Percentiles rank a stretch among this genome's conserved stretches.
These are phyloP conservation scores for Serendipita sp. DNA, from an alignment of 768 basidiomycete species.

Conservation along the genomic window DNA sequence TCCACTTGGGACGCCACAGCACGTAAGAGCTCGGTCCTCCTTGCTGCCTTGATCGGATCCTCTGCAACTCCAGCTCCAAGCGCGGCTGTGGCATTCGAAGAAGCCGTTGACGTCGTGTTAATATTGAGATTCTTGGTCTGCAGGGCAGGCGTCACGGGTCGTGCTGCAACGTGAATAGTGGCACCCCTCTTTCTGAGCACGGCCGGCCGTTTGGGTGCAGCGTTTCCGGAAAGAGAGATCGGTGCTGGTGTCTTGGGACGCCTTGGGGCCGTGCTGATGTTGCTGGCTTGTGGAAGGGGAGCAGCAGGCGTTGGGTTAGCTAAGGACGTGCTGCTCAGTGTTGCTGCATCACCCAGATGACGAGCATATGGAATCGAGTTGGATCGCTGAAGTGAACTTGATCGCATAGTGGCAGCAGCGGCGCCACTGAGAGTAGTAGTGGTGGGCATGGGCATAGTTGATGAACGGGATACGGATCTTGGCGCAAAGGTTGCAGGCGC, in stretches of 20 bases:
- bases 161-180: background rate
- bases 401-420: background rate
- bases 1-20: background rate
- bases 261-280: background rate
- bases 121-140: background rate
- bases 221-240: background rate
- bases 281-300: background rate
- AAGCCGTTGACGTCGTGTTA: background rate
- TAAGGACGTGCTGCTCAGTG: background rate
- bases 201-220: background rate
- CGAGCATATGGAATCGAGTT: background rate
- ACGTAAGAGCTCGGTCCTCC: background rate
- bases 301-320: background rate
- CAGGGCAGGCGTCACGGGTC: background rate
- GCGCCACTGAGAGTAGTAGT: background rate
- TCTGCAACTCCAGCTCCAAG: background rate
- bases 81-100: background rate
- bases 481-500: background rate
- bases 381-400: slow-evolving; percentile 1
- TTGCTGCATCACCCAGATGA: background rate
- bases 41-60: background rate
- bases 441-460: background rate
- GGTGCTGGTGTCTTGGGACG: background rate
- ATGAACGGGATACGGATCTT: background rate
- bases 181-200: background rate